A percentile compares a stretch with the other conserved stretches of the same genome.
These are phyloP conservation scores for Sphagnurus paluster DNA, from an alignment of 1,284 basidiomycete genomes.

Conservation along the genomic window DNA sequence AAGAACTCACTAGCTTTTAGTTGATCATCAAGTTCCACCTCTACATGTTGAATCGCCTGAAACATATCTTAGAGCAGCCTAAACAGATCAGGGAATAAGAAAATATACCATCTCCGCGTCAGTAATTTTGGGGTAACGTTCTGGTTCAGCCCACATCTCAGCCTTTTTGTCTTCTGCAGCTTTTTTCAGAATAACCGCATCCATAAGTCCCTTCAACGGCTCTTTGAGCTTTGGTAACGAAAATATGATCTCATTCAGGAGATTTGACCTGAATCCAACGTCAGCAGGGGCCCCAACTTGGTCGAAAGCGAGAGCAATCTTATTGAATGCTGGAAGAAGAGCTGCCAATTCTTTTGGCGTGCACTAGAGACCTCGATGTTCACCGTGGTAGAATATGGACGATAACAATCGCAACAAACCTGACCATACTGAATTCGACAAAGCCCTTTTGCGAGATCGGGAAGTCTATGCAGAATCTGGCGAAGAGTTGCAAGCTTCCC, in stretches of 20 bases:
- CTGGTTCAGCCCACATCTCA: slow-evolving; percentile 72
- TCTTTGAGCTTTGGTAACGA: slow-evolving; percentile 67
- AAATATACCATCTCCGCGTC: slow-evolving; percentile 37
- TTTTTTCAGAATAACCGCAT: slow-evolving; percentile 59
- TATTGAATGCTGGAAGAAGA: slow-evolving; percentile 77
- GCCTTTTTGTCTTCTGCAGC: slow-evolving; percentile 75
- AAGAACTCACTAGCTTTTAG: slow-evolving; percentile 59
- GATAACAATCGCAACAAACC: slow-evolving; percentile 35
- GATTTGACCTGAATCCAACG: slow-evolving; percentile 58
- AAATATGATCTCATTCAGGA: slow-evolving; percentile 75
- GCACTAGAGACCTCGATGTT: slow-evolving; percentile 49
- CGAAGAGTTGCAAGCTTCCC: slow-evolving; percentile 66
- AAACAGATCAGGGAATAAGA: background rate
- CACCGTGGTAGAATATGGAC: background rate
- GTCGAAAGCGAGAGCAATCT: slow-evolving; percentile 70
- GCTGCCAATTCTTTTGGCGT: slow-evolving; percentile 83
- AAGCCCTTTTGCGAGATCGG: slow-evolving; percentile 88
- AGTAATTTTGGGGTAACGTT: slow-evolving; percentile 69
- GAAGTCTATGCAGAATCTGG: slow-evolving; percentile 70
- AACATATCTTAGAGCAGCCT: background rate
- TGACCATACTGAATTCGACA: slow-evolving; percentile 90
- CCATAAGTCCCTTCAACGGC: slow-evolving; percentile 58
- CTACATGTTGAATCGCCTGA: slow-evolving; percentile 61
- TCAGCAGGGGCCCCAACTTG: slow-evolving; percentile 42
- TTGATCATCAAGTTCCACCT: slow-evolving; percentile 77